Base-by-base conservation (phyloP, 2,329 filamentous ascomycete genomes). In the Pseudogymnoascus sp. region DNA sequence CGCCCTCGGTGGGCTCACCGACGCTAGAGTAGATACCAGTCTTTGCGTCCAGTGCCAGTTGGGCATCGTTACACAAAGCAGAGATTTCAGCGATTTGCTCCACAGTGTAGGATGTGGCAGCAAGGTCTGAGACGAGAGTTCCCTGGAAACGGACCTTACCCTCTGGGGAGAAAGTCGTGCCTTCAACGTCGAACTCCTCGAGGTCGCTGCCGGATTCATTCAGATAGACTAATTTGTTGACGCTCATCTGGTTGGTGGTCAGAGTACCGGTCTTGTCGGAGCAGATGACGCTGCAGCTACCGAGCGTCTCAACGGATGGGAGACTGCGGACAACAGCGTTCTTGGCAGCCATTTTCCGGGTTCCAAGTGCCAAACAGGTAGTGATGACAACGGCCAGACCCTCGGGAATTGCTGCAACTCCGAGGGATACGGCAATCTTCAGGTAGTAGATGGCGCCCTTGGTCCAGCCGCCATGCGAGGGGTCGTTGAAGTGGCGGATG, bases 401-500 rank as follows among this genome's bases (percentile, higher is more conserved):
- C 79, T 99, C 95, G 0, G 95, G 95, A 73, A 99, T 99, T 68
- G 96, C 95, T 57, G 95, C 95, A 45, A 99, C 95, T 77, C 95
- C 96, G 39, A 99, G 89, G 60, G 95, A 99, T 45, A 99, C 96
- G 45, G 95, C 95, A 74, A 99, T 99, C 83, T 99, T 99, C 71
- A 99, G 86, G 77, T 99, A 99, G 83, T 99, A 99, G 73, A 99
- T 97, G 65, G 95, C 95, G 65, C 95, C 95, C 81, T 97, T 99
- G 67, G 91, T 85, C 88, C 92, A 97, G 76, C 86, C 89, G 71
- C 95, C 95, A 71, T 97, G 93, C 68, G 90, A 89, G 29, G 93
- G 91, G 72, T 99, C 95, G 73, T 86, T 95, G 82, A 99, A 99
- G 80, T 99, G 91, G 72, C 91, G 88, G 69, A 97, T 91, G 79